Conservation (phyloP, 2,329 filamentous ascomycete genomes). For the Colletotrichum nymphaeae region DNA sequence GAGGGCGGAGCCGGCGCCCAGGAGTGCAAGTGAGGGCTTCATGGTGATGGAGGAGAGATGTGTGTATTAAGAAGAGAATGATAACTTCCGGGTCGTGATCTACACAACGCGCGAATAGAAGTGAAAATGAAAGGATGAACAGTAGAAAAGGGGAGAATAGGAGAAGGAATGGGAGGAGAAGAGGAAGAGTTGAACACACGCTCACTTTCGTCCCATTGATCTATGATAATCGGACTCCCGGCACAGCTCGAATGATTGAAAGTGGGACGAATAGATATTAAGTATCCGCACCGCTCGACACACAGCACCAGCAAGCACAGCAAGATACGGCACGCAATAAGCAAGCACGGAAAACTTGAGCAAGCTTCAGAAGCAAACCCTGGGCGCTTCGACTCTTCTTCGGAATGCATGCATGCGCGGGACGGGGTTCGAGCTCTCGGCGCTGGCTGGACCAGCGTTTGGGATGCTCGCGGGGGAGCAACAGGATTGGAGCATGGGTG, state of each 20-base stretch:
- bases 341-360: background rate
- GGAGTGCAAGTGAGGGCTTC: constrained; percentile 27
- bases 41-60: background rate
- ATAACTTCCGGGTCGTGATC: constrained; percentile 3
- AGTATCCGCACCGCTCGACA: background rate
- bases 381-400: constrained; percentile 13
- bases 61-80: background rate
- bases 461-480: constrained; percentile 29
- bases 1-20: constrained; percentile 17
- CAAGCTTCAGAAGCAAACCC: constrained; percentile 6
- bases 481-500: background rate
- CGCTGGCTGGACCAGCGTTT: constrained; percentile 29
- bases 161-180: background rate
- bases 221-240: background rate
- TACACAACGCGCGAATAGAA: constrained; percentile 16
- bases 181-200: background rate
- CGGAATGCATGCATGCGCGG: constrained; percentile 24
- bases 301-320: too few relatives aligned
- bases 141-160: background rate
- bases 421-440: constrained; percentile 28
- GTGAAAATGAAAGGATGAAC: background rate
- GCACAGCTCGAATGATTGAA: background rate
- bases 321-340: background rate
- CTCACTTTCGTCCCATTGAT: constrained; percentile 31
- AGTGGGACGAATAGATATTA: constrained; percentile 7